Evolutionary conservation across 306 rosid genomes (phyloP).

Genomic region (Comarum palustre): DNA sequence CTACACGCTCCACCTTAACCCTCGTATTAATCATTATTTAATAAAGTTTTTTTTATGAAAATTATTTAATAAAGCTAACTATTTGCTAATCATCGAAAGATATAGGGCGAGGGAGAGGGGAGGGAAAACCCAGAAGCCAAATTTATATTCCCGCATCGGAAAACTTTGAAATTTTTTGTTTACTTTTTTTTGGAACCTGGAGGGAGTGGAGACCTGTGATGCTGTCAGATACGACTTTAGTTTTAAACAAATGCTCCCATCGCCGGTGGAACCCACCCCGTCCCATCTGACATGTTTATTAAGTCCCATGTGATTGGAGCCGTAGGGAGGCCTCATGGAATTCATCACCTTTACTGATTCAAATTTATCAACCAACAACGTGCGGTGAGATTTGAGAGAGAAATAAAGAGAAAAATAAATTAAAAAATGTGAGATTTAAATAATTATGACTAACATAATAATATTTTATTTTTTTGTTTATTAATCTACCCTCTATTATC

Average conservation of each 20-base stretch:
- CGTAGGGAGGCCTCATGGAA: slow-evolving; percentile 1
- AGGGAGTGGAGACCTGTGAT: slow-evolving; percentile 10
- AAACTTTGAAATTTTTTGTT: neutral
- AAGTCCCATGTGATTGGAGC: slow-evolving; percentile 44
- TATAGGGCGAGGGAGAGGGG: neutral
- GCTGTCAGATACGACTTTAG: slow-evolving; percentile 30
- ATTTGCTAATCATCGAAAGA: slow-evolving; percentile 16
- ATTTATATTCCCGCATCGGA: slow-evolving; percentile 11
- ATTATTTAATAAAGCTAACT: neutral
- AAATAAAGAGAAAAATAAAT: too few relatives aligned
- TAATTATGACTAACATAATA: too few relatives aligned
- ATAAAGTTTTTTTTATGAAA: too few relatives aligned
- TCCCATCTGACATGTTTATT: slow-evolving; percentile 34
- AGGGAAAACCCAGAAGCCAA: neutral
- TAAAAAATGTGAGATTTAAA: too few relatives aligned
- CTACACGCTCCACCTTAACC: slow-evolving; percentile 9
- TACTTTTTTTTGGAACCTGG: neutral
- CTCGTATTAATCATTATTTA: neutral
- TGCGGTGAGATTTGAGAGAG: too few relatives aligned
- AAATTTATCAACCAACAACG: too few relatives aligned
- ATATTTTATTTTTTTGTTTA: too few relatives aligned
- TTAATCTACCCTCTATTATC: too few relatives aligned
- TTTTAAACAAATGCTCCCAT: slow-evolving; percentile 15
- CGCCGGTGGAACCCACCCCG: slow-evolving; percentile 20
- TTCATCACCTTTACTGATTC: too few relatives aligned